Conservation (phyloP, 2,329 filamentous ascomycete species). For the Eutypa lata region DNA sequence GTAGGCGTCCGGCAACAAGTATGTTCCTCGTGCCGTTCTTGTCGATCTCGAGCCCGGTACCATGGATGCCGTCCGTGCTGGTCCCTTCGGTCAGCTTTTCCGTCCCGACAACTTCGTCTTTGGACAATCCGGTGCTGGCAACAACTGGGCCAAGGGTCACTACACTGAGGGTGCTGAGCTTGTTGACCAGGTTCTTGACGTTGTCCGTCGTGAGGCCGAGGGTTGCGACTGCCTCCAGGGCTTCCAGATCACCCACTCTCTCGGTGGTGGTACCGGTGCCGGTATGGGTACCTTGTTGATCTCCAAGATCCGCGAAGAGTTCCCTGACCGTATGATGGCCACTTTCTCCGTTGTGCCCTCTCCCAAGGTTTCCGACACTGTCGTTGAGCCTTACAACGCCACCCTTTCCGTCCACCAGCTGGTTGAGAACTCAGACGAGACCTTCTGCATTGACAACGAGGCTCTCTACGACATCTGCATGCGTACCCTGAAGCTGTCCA, state of each 20-base stretch:
- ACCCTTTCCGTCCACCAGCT: conserved; percentile 98
- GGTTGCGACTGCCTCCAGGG: conserved; percentile 99
- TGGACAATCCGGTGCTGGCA: conserved; percentile 98
- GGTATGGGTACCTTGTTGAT: conserved; percentile 99
- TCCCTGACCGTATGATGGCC: conserved; percentile 99
- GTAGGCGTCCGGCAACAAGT: conserved; percentile 95
- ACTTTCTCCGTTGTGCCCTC: conserved; percentile 99
- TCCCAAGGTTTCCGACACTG: conserved; percentile 98
- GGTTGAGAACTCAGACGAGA: conserved; percentile 99
- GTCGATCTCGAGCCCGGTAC: conserved; percentile 99
- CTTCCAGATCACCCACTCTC: conserved; percentile 99
- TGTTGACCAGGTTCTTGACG: conserved; percentile 96
- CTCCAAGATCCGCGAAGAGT: conserved; percentile 99
- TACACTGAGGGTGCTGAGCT: conserved; percentile 99
- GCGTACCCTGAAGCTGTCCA: conserved; percentile 97
- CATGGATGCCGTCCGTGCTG: conserved; percentile 98
- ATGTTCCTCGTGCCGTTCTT: conserved; percentile 97
- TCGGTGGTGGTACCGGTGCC: conserved; percentile 99
- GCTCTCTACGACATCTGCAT: conserved; percentile 99
- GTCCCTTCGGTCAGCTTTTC: conserved; percentile 98
- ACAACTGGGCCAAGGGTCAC: conserved; percentile 99
- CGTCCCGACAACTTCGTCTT: conserved; percentile 99
- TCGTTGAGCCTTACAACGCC: conserved; percentile 99
- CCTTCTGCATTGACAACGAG: conserved; percentile 99
- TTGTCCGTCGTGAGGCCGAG: conserved; percentile 97